Evolutionary conservation across 305 asterid species (phyloP).

Genomic region (Fraxinus platypoda): DNA sequence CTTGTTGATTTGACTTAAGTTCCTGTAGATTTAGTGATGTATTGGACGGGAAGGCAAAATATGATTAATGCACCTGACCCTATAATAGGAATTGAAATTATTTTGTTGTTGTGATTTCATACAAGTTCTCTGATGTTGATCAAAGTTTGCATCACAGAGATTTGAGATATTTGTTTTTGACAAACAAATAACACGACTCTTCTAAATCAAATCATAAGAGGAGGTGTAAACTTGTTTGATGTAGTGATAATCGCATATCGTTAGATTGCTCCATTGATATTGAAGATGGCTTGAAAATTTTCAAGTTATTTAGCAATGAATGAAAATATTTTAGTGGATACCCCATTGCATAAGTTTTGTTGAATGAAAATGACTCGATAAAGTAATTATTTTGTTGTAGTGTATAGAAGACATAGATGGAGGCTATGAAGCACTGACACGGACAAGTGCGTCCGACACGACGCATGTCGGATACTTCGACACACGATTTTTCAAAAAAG

Average conservation of each 20-base stretch:
- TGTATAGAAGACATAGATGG: background rate
- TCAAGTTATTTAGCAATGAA: conserved; percentile 1
- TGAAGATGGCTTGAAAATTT: background rate
- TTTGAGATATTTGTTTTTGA: background rate
- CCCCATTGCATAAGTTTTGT: background rate
- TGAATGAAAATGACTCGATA: conserved; percentile 6
- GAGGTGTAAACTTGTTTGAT: background rate
- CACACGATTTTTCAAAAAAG: background rate
- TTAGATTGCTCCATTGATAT: background rate
- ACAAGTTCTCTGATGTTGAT: conserved; percentile 4
- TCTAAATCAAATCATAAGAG: conserved; percentile 9
- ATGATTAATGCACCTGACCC: background rate
- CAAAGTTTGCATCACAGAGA: background rate
- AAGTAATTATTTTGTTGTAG: conserved; percentile 6
- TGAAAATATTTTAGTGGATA: background rate
- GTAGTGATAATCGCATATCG: background rate
- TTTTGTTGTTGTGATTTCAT: conserved; percentile 9
- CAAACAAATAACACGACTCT: background rate
- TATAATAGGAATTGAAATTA: background rate
- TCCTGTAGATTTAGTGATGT: background rate
- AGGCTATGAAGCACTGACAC: background rate
- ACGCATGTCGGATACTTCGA: too few relatives aligned
- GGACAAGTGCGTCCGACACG: too few relatives aligned
- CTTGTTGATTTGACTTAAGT: conserved; percentile 8
- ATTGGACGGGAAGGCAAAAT: background rate